phyloP scores from a whole-genome alignment of 2,329 filamentous ascomycete genomes.

The Paraconiothyrium sp. region DNA sequence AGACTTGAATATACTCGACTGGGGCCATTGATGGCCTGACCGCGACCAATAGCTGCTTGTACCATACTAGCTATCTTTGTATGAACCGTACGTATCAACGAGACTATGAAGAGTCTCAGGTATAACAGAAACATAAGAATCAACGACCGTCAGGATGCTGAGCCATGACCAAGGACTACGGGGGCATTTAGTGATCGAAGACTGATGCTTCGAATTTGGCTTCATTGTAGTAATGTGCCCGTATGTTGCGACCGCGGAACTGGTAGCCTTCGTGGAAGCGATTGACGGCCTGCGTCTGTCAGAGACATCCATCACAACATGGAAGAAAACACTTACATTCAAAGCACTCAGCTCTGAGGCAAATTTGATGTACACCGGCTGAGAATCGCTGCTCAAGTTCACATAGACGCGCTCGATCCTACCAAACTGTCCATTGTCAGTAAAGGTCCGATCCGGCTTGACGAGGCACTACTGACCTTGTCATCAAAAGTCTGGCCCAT shows the following conservation, averaged over 20 bases:
- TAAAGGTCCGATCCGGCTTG: background rate
- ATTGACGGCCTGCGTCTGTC: constrained; percentile 75
- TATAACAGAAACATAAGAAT: background rate
- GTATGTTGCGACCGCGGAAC: constrained; percentile 87
- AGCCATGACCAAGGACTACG: background rate
- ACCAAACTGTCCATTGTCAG: constrained; percentile 70
- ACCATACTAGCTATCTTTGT: no score
- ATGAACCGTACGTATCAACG: no score
- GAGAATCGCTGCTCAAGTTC: constrained; percentile 63
- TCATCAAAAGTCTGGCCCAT: constrained; percentile 93
- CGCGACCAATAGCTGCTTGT: no score
- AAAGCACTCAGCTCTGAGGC: constrained; percentile 85
- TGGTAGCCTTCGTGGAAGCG: constrained; percentile 90
- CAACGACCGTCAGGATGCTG: background rate
- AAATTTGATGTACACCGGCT: constrained; percentile 91
- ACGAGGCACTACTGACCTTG: constrained; percentile 62
- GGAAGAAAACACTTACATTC: constrained; percentile 67
- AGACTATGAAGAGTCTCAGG: background rate
- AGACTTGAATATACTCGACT: no score
- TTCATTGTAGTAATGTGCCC: constrained; percentile 81
- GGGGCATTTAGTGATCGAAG: constrained; percentile 35
- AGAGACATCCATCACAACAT: constrained; percentile 14
- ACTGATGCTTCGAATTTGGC: constrained; percentile 77
- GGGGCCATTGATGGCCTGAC: no score
- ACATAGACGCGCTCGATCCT: constrained; percentile 83